A percentile compares a stretch with the other conserved stretches of the same genome.
phyloP scores from a whole-genome alignment of 2,329 filamentous ascomycete species.

The Amesomyces nigricolor region DNA sequence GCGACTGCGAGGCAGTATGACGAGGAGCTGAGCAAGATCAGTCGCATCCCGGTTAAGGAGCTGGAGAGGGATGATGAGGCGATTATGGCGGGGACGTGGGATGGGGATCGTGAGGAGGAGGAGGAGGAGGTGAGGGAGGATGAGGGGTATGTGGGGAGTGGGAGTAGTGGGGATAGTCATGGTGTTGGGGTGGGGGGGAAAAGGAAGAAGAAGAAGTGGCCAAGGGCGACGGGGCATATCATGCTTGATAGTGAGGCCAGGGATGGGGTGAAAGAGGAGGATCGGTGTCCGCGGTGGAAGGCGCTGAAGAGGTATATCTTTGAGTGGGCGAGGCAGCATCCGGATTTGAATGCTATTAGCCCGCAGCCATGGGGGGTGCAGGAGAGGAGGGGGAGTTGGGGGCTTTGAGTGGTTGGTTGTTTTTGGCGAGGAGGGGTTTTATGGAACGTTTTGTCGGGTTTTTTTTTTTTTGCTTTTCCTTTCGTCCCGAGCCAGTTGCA shows the following conservation, averaged over 20 bases:
- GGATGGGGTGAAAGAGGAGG: slow-evolving; percentile 34
- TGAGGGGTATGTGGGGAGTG: background rate
- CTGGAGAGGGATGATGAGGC: slow-evolving; percentile 64
- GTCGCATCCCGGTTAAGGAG: slow-evolving; percentile 60
- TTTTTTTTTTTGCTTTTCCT: slow-evolving; percentile 8
- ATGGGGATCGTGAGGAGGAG: background rate
- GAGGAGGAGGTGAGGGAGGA: background rate
- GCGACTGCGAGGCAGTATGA: slow-evolving; percentile 79
- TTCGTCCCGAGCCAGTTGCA: background rate
- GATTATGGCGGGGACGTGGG: slow-evolving; percentile 39
- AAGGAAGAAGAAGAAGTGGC: slow-evolving; percentile 26
- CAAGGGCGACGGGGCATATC: slow-evolving; percentile 67
- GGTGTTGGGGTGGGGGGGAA: background rate
- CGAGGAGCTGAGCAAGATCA: slow-evolving; percentile 77
- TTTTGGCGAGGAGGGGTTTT: background rate
- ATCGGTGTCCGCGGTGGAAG: slow-evolving; percentile 68
- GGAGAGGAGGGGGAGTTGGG: slow-evolving; percentile 67
- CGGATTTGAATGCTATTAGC: slow-evolving; percentile 58
- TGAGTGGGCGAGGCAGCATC: slow-evolving; percentile 87
- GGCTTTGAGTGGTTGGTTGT: slow-evolving; percentile 41
- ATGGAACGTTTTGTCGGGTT: background rate
- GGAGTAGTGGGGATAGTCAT: no score
- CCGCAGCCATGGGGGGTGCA: slow-evolving; percentile 62
- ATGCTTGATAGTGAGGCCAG: slow-evolving; percentile 52
- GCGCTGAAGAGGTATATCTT: slow-evolving; percentile 77